Evolutionary conservation across 805 yeast species (phyloP).

Genomic region (Lipomyces sp.): DNA sequence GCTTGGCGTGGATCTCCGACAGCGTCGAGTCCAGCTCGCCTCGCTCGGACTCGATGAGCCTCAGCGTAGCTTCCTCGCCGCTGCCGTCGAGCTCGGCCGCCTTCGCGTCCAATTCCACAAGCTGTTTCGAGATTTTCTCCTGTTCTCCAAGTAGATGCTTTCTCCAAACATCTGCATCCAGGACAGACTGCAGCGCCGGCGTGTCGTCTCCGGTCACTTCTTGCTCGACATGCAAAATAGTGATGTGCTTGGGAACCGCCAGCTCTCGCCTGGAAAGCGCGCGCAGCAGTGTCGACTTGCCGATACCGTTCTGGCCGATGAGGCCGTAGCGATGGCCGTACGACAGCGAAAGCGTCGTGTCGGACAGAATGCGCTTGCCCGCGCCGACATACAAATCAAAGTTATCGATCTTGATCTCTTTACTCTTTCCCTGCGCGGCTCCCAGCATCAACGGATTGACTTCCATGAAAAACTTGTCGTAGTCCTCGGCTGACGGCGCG

Average conservation of each 20-base stretch:
- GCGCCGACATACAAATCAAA: conserved; percentile 95
- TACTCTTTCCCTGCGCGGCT: conserved; percentile 58
- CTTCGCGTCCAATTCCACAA: conserved; percentile 68
- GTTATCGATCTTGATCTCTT: conserved; percentile 88
- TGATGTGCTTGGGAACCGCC: conserved; percentile 90
- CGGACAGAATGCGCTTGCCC: conserved; percentile 87
- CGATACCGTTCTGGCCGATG: conserved; percentile 99
- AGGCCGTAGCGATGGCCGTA: conserved; percentile 95
- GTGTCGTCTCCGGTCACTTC: conserved; percentile 93
- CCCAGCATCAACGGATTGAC: conserved; percentile 94
- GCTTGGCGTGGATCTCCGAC: conserved; percentile 74
- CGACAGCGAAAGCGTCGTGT: conserved; percentile 80
- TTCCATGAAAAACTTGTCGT: conserved; percentile 90
- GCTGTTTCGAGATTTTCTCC: conserved; percentile 54
- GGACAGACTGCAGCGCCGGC: conserved; percentile 86
- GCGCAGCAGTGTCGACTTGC: conserved; percentile 89
- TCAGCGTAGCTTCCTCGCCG: conserved; percentile 58
- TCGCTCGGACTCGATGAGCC: conserved; percentile 82
- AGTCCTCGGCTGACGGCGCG: conserved; percentile 59
- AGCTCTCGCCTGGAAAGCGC: conserved; percentile 93
- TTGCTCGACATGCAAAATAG: conserved; percentile 96
- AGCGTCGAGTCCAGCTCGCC: conserved; percentile 78
- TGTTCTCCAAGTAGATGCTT: conserved; percentile 82
- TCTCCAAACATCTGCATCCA: conserved; percentile 99
- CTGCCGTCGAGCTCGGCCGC: conserved; percentile 42